Evolutionary conservation across 306 rosid genomes (phyloP), one percentile per base, ranked within the genome.

Genomic region (Vachellia pachyceras): DNA sequence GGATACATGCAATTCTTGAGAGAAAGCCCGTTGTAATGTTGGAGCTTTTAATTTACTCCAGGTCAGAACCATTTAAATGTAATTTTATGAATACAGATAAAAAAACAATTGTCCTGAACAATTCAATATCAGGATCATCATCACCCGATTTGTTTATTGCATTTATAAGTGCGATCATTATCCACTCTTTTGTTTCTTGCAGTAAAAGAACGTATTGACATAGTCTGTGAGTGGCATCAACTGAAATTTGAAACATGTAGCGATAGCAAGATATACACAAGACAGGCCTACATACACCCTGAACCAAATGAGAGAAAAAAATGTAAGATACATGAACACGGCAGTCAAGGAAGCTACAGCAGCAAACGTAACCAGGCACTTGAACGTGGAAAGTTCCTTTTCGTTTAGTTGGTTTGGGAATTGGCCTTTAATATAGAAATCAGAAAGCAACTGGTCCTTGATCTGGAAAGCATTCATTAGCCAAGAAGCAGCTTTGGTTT

Each of bases 251-350:
- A 78, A 89, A 82, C 85, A 66, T 6, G 98, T 93, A 41, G 95
- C 94, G 35, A 75, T 71, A 81, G 94, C 77, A 87, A 96, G 99
- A 86, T 92, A 93, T 73, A 84, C 85, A 88, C 97, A 92, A n/a
- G 97, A 87, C 45, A 92, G 80, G 71, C 80, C 87, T 46, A 89
- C 91, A 75, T 96, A 96, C 41, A 86, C 45, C 90, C 85, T 96
- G 85, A 87, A 93, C 93, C 94, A 91, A 76, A 86, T 69, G 80
- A 80, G 77, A 85, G 98, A 88, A 66, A 84, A 93, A 65, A 95
- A 78, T 1, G 97, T 90, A 44, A 92, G 88, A 84, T 90, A 85
- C 47, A 77, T 39, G 81, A 93, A 86, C 49, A 89, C 1, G 79
- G 79, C 89, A 47, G 98, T 92, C 76, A 88, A 83, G 76, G 81